Percentiles rank a stretch among this genome's conserved stretches.
Evolutionary conservation across 1,139 yeast species (phyloP).

Genomic region (Yamadazyma membranifaciens): DNA sequence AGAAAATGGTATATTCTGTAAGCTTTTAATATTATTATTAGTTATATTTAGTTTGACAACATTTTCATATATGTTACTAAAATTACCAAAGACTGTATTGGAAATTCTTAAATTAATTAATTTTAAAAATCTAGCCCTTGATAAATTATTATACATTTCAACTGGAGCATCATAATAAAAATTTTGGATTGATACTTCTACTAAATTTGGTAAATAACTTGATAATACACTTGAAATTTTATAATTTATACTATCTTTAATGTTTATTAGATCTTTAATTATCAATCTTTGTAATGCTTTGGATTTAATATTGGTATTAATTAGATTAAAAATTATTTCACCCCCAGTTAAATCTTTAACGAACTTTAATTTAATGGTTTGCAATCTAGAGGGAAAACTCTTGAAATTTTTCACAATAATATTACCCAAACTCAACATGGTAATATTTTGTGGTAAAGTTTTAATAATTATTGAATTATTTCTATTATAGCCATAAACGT

Average conservation of each 20-base stretch:
- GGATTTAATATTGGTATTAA: constrained; percentile 7
- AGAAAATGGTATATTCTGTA: constrained; percentile 8
- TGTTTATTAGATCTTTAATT: constrained; percentile 5
- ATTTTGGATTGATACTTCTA: constrained; percentile 4
- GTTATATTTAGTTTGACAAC: constrained; percentile 16
- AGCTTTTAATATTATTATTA: constrained; percentile 14
- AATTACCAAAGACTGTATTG: background rate
- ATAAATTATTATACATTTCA: background rate
- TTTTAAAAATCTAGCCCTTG: background rate
- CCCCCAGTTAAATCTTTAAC: constrained; percentile 17
- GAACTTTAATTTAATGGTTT: constrained; percentile 11
- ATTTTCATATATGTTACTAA: background rate
- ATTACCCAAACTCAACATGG: constrained; percentile 17
- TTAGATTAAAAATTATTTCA: constrained; percentile 12
- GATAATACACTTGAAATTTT: background rate
- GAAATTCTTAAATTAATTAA: constrained; percentile 3
- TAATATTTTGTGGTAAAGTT: constrained; percentile 17
- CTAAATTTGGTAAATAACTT: constrained; percentile 2
- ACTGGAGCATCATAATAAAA: background rate
- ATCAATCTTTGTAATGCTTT: constrained; percentile 5
- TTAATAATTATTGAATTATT: constrained; percentile 9
- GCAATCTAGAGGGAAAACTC: constrained; percentile 14
- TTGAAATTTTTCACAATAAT: constrained; percentile 13
- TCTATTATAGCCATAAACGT: constrained; percentile 16
- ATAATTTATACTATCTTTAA: background rate